phyloP scores from a whole-genome alignment of 208 protist genomes.

The Wallacemonas sp. region DNA sequence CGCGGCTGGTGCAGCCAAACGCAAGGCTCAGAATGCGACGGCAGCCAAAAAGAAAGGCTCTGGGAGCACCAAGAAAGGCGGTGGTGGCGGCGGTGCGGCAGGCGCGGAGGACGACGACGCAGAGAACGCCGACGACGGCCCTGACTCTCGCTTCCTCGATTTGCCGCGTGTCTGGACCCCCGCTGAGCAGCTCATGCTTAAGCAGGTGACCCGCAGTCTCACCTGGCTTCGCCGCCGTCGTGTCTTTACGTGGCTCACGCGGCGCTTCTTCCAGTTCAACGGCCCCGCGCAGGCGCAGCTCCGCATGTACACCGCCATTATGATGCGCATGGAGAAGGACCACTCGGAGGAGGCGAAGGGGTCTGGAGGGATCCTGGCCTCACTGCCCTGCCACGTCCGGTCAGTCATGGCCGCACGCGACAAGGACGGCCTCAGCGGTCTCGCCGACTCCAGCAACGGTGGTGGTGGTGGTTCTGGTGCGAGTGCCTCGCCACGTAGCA shows the following conservation, averaged over 20 bases:
- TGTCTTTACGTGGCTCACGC: slow-evolving; percentile 41
- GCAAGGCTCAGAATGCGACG: slow-evolving; percentile 1
- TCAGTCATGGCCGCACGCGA: too few species aligned
- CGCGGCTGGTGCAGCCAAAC: not conserved
- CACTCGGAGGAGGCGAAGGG: slow-evolving; percentile 6
- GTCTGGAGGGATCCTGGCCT: slow-evolving; percentile 1
- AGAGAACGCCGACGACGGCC: slow-evolving; percentile 11
- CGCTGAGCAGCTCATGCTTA: slow-evolving; percentile 70
- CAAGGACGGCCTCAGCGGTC: too few species aligned
- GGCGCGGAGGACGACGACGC: slow-evolving; percentile 13
- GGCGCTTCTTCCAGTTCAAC: slow-evolving; percentile 68
- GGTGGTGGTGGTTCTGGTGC: slow-evolving; percentile 17
- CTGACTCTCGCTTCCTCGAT: slow-evolving; percentile 17
- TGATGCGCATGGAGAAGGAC: slow-evolving; percentile 33
- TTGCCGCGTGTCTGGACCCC: slow-evolving; percentile 42
- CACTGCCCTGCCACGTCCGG: not conserved
- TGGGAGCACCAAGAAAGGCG: not conserved
- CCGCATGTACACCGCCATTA: slow-evolving; percentile 42
- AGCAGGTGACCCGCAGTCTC: slow-evolving; percentile 65
- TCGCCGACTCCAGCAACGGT: not conserved
- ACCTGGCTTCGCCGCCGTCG: slow-evolving; percentile 63
- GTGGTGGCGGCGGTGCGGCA: not conserved
- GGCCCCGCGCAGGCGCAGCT: slow-evolving; percentile 61
- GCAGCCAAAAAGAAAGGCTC: slow-evolving; percentile 11
- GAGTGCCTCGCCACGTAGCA: slow-evolving; percentile 14